These are phyloP conservation scores for Nadsonia commutata DNA, from an alignment of 1,139 yeast species.

Conservation along the genomic window DNA sequence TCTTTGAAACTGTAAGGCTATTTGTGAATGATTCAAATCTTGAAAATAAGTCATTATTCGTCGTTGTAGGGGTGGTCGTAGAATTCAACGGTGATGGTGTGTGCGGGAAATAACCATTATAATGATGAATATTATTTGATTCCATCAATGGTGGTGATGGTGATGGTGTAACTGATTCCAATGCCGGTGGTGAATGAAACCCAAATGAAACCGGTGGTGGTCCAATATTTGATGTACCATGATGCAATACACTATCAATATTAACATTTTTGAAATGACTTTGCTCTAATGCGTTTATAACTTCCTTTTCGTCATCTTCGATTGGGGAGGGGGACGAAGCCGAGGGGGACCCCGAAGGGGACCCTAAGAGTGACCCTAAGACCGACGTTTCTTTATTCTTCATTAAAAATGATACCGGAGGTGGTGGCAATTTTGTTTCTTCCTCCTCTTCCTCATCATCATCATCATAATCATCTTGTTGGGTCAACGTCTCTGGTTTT, in stretches of 20 bases:
- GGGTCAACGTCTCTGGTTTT: constrained; percentile 4
- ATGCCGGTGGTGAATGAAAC: constrained; percentile 6
- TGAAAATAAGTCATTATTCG: neutral
- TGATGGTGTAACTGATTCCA: constrained; percentile 5
- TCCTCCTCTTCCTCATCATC: constrained; percentile 21
- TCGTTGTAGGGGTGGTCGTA: constrained; percentile 1
- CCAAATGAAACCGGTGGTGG: constrained; percentile 11
- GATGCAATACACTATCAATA: constrained; percentile 25
- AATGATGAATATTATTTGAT: neutral
- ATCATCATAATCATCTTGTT: constrained; percentile 5
- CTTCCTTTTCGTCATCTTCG: constrained; percentile 22
- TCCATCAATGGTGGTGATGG: constrained; percentile 5
- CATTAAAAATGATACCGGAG: neutral
- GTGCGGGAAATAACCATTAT: neutral
- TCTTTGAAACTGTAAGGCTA: neutral
- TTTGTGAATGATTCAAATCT: neutral
- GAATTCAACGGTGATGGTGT: constrained; percentile 5
- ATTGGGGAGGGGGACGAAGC: constrained; percentile 2
- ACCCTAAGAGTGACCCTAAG: neutral
- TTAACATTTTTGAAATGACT: constrained; percentile 24
- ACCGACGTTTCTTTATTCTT: neutral
- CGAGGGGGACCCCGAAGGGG: neutral
- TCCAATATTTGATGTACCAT: constrained; percentile 24
- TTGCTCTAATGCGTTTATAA: constrained; percentile 21
- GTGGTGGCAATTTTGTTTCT: neutral